Base-by-base conservation (phyloP, 495 filamentous ascomycete species). In the Penicillium waksmanii region DNA sequence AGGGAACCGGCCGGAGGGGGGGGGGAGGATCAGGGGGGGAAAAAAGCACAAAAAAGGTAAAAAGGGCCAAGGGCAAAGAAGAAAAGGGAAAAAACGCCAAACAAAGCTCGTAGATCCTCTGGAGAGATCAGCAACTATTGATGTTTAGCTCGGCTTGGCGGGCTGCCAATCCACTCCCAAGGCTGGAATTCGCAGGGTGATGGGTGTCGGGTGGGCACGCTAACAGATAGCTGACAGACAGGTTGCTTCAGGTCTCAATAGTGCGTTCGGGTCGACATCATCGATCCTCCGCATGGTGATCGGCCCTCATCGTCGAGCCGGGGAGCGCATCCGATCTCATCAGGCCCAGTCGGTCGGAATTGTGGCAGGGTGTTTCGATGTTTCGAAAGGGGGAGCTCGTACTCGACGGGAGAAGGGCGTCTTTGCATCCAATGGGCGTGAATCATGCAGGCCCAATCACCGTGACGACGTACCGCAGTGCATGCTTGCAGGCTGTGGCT, bases 91-190 rank as follows among this genome's bases (percentile, higher is more conserved):
- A 46, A 68, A 60, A 51, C 35, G 42, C 60, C 60, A 52, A 63
- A 70, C 64, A 68, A 68, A 63, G 61, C 62, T 63, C 63, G 69
- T 63, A 68, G 69, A 73, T 75, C 70, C 72, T 60, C 19, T 59
- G 69, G 59, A 64, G 48, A 64, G 75, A 78, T 78, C 75, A 74
- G 74, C 60, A 66, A 78, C 76, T 78, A 78, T 78, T 78, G 76
- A 69, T 73, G 66, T 71, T 76, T 74, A 74, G 75, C 66, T 63
- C 58, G 63, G 51, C 73, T 73, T 77, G 74, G 76, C 73, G 61
- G 64, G 68, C 63, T 38, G 46, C 46, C 46, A 23, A 38, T 27
- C 46, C 19, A 48, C 42, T 44, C 17, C 42, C 42, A 44, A 44
- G 42, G 42, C 42, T 25, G 46, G 46, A 19, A 9, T 48, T 12